Evolutionary conservation across 306 rosid species (phyloP).

Genomic region (Glycine tomentella): DNA sequence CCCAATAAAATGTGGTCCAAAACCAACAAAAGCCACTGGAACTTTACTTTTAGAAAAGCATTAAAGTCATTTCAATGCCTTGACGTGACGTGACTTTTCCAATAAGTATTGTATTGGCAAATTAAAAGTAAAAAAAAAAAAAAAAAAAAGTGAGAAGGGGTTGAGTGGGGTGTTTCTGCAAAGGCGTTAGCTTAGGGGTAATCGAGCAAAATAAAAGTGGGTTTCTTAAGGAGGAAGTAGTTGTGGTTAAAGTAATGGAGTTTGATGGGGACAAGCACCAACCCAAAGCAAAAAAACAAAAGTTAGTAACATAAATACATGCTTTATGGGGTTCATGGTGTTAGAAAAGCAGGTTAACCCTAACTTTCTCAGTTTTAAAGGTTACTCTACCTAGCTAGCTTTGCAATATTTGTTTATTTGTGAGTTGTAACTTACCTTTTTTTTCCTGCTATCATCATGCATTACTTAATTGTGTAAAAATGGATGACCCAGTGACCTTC

Average conservation of each 20-base stretch:
- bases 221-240: constrained; percentile 54
- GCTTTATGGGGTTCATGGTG: constrained; percentile 43
- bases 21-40: constrained; percentile 39
- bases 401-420: constrained; percentile 21
- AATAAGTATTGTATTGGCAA: neutral
- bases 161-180: neutral
- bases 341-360: constrained; percentile 51
- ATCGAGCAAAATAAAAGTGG: constrained; percentile 39
- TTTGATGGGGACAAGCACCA: constrained; percentile 72
- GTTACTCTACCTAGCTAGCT: neutral
- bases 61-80: constrained; percentile 32
- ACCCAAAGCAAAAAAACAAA: constrained; percentile 38
- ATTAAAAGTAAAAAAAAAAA: neutral
- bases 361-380: constrained; percentile 47
- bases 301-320: constrained; percentile 16
- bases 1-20: constrained; percentile 42
- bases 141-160: neutral
- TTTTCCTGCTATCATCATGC: constrained; percentile 33
- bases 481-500: constrained; percentile 36
- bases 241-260: constrained; percentile 49
- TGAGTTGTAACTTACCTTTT: constrained; percentile 15
- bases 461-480: constrained; percentile 51
- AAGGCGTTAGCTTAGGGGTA: neutral
- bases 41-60: constrained; percentile 58
- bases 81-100: constrained; percentile 41